Evolutionary conservation across 768 basidiomycete genomes (phyloP).

Genomic region (Pleurotus tuber-regium): DNA sequence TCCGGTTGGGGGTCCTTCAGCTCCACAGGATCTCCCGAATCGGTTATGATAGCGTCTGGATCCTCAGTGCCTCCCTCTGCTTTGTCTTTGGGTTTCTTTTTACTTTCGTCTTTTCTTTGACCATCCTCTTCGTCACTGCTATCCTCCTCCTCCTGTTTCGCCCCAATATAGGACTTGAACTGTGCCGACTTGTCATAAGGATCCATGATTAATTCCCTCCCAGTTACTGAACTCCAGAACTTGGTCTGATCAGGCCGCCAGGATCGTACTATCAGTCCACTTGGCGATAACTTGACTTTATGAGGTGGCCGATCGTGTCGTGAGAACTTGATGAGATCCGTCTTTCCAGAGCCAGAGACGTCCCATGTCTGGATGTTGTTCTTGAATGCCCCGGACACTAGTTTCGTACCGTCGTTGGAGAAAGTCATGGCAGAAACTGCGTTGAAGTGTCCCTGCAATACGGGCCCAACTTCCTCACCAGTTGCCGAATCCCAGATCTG

Average conservation of each 20-base stretch:
- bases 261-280: background rate
- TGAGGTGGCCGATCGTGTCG: constrained; percentile 5
- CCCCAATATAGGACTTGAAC: background rate
- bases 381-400: constrained; percentile 5
- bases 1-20: background rate
- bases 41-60: background rate
- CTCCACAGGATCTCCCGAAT: background rate
- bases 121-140: background rate
- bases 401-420: constrained; percentile 2
- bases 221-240: constrained; percentile 1
- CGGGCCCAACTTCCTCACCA: background rate
- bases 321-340: background rate
- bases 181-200: background rate
- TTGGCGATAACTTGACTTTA: background rate
- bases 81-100: background rate
- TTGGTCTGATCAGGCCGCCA: background rate
- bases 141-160: too few relatives aligned
- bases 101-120: background rate
- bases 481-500: constrained; percentile 2
- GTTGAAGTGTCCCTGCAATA: constrained; percentile 3
- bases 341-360: background rate
- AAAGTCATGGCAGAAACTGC: constrained; percentile 4
- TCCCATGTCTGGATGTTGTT: constrained; percentile 7
- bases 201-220: constrained; percentile 1
- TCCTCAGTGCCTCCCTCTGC: too few relatives aligned